These are phyloP conservation scores for Cunninghamia lanceolata DNA, from an alignment of 75 land plant genomes.

Conservation along the genomic window DNA sequence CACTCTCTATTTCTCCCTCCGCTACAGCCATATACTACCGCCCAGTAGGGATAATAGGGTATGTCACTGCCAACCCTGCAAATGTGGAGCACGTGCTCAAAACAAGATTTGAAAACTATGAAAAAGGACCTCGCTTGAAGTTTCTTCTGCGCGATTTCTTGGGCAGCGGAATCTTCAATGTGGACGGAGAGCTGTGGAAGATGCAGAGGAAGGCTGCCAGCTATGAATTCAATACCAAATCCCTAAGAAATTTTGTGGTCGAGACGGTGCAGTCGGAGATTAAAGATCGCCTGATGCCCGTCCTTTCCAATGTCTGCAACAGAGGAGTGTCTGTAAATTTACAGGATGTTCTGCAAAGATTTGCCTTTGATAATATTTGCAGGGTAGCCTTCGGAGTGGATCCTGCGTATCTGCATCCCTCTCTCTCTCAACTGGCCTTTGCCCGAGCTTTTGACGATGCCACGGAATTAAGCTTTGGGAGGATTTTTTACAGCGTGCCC, in stretches of 20 bases:
- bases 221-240: background rate
- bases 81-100: constrained; percentile 30
- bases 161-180: constrained; percentile 24
- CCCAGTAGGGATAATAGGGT: background rate
- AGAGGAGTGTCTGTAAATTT: background rate
- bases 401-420: background rate
- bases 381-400: constrained; percentile 20
- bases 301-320: constrained; percentile 10
- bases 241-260: constrained; percentile 21
- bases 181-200: no score
- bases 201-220: no score
- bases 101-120: constrained; percentile 26
- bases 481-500: background rate
- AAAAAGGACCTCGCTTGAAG: constrained; percentile 13
- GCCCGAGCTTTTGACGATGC: background rate
- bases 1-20: background rate
- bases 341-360: constrained; percentile 13
- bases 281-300: constrained; percentile 17
- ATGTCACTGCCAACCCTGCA: constrained; percentile 22
- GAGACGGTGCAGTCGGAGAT: constrained; percentile 17
- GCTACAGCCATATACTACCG: background rate
- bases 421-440: background rate
- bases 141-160: constrained; percentile 12
- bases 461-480: background rate
- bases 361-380: constrained; percentile 19